These are phyloP conservation scores for Leishmania major DNA, from an alignment of 208 protist genomes.

Conservation along the genomic window DNA sequence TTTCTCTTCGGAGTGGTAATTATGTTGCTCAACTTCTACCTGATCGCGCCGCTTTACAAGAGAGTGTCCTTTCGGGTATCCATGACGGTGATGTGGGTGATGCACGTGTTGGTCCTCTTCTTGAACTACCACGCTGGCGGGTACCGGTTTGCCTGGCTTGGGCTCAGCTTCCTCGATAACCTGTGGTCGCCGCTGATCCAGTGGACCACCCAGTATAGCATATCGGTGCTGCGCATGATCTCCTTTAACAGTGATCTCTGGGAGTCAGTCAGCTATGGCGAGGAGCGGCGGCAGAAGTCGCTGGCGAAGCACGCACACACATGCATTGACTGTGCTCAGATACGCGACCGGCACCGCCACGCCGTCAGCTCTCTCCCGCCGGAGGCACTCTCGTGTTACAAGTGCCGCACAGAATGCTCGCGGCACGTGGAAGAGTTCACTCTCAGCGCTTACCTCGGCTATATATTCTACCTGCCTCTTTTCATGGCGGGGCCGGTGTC, in stretches of 20 bases:
- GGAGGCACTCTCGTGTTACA: conserved; percentile 49
- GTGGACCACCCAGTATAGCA: conserved; percentile 81
- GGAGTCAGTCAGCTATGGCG: conserved; percentile 28
- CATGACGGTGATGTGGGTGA: conserved; percentile 57
- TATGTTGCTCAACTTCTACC: conserved; percentile 59
- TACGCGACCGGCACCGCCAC: conserved; percentile 33
- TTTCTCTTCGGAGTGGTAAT: conserved; percentile 49
- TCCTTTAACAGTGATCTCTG: conserved; percentile 66
- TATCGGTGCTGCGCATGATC: conserved; percentile 79
- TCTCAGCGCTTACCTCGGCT: conserved; percentile 68
- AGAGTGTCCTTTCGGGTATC: conserved; percentile 31
- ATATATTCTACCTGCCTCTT: conserved; percentile 86
- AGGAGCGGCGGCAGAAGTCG: conserved; percentile 13
- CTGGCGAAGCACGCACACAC: conserved; percentile 34
- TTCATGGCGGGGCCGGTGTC: conserved; percentile 88
- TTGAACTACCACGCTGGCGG: conserved; percentile 36
- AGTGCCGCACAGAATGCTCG: conserved; percentile 47
- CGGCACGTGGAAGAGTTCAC: conserved; percentile 54
- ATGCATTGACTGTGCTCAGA: conserved; percentile 48
- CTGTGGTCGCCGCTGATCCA: conserved; percentile 26
- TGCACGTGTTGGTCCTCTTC: conserved; percentile 52
- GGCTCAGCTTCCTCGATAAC: conserved; percentile 36
- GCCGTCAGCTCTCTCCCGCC: conserved; percentile 2
- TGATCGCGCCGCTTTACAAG: conserved; percentile 43
- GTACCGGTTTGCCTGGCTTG: conserved; percentile 55